Percentiles rank a stretch among this genome's conserved stretches.
These are phyloP conservation scores for Hemileccinum rubropunctum DNA, from an alignment of 768 basidiomycete species.

Conservation along the genomic window DNA sequence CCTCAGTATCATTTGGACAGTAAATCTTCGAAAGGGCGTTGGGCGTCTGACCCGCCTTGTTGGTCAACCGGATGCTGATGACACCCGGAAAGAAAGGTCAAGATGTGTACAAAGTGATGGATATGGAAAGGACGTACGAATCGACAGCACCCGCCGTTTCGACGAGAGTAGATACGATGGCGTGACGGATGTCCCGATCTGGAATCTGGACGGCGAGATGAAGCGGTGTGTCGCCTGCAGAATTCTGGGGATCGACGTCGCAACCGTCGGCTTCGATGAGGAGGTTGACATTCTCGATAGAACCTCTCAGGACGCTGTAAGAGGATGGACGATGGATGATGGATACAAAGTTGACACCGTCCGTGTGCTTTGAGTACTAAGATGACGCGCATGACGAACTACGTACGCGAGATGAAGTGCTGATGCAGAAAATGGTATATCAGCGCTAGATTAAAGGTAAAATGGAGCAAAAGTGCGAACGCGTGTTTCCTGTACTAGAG, in stretches of 20 bases:
- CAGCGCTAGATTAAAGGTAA: slow-evolving; percentile 7
- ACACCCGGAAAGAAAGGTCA: background rate
- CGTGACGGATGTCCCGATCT: slow-evolving; percentile 11
- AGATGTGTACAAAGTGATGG: background rate
- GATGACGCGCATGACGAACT: background rate
- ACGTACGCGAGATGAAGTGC: slow-evolving; percentile 34
- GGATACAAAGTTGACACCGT: background rate
- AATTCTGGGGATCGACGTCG: slow-evolving; percentile 28
- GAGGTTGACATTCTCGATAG: slow-evolving; percentile 18
- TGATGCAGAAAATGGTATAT: slow-evolving; percentile 8
- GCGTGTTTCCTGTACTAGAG: slow-evolving; percentile 28
- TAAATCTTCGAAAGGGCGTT: slow-evolving; percentile 21
- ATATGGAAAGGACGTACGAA: slow-evolving; percentile 16
- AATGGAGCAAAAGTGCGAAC: slow-evolving; percentile 19
- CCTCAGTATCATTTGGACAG: slow-evolving; percentile 14
- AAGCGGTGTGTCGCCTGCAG: slow-evolving; percentile 26
- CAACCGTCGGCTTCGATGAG: slow-evolving; percentile 27
- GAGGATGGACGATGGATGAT: background rate
- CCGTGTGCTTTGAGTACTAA: background rate
- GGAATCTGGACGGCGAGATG: slow-evolving; percentile 25
- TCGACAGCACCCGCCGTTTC: slow-evolving; percentile 22
- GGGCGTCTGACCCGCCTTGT: slow-evolving; percentile 28
- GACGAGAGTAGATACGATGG: slow-evolving; percentile 23
- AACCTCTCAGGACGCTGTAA: slow-evolving; percentile 15
- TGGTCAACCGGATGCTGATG: slow-evolving; percentile 21